Evolutionary conservation across 2,329 filamentous ascomycete species (phyloP).

Genomic region (Scedosporium aurantiacum): DNA sequence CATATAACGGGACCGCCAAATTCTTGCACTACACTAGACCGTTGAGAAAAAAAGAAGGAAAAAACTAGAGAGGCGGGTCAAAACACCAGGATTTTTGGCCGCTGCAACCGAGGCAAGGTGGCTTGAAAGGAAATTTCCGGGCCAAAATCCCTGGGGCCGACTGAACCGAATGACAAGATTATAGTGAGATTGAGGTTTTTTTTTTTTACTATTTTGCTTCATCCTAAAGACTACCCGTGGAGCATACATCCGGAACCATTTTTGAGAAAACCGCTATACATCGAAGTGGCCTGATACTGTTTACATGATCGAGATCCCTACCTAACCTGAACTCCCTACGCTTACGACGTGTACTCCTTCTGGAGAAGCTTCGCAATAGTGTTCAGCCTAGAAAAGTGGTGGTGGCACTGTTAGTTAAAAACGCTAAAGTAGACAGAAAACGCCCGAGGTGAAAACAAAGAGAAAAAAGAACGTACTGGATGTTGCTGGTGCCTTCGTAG

Average conservation of each 20-base stretch:
- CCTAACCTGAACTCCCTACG: not conserved
- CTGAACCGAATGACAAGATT: not conserved
- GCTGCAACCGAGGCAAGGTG: not conserved
- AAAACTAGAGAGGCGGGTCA: not conserved
- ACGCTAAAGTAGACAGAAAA: not conserved
- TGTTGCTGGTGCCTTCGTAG: constrained; percentile 83
- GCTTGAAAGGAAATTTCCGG: not conserved
- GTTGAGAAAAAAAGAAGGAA: not conserved
- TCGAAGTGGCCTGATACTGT: not conserved
- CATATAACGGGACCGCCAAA: not conserved
- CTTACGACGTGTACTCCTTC: constrained; percentile 44
- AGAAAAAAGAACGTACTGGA: constrained; percentile 38
- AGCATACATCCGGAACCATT: not conserved
- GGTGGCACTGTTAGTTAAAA: not conserved
- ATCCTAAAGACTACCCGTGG: not conserved
- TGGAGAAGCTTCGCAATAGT: constrained; percentile 53
- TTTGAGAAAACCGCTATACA: not conserved
- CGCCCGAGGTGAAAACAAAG: not conserved
- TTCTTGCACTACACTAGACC: not conserved
- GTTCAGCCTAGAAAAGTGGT: constrained; percentile 34
- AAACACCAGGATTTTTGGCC: not conserved
- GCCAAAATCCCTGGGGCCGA: not conserved
- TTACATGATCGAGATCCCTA: not conserved
- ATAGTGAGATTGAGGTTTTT: not conserved
- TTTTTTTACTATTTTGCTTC: not conserved